These are phyloP conservation scores for Serendipita sp. DNA, from an alignment of 768 basidiomycete genomes.

Conservation along the genomic window DNA sequence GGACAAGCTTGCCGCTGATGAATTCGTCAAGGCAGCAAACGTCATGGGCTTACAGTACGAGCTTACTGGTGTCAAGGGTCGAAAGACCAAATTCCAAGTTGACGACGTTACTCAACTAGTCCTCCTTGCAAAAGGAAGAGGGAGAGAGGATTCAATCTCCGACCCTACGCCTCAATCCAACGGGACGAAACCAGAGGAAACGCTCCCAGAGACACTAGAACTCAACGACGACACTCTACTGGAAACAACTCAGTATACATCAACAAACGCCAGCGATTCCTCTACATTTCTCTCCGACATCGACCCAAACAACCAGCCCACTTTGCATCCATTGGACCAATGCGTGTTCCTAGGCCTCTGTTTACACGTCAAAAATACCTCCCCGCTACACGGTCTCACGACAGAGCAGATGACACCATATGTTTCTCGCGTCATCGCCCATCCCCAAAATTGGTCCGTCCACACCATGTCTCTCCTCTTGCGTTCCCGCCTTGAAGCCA, in stretches of 20 bases:
- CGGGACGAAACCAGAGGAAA: not conserved
- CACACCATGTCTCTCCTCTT: slow-evolving; percentile 94
- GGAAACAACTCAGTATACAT: slow-evolving; percentile 83
- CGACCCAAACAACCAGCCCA: slow-evolving; percentile 69
- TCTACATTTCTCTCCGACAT: slow-evolving; percentile 46
- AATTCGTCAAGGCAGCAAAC: slow-evolving; percentile 62
- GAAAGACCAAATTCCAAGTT: slow-evolving; percentile 86
- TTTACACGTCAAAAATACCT: slow-evolving; percentile 77
- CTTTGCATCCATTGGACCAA: slow-evolving; percentile 87
- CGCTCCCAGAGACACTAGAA: slow-evolving; percentile 59
- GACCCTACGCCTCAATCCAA: slow-evolving; percentile 12
- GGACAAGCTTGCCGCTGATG: slow-evolving; percentile 62
- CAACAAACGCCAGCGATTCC: slow-evolving; percentile 25
- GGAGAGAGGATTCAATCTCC: slow-evolving; percentile 21
- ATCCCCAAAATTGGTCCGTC: slow-evolving; percentile 88
- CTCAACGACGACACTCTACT: slow-evolving; percentile 94
- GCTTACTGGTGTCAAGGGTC: slow-evolving; percentile 84
- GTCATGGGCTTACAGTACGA: slow-evolving; percentile 74
- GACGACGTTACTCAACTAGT: slow-evolving; percentile 78
- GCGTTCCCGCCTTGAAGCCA: slow-evolving; percentile 78
- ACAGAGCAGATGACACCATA: slow-evolving; percentile 87
- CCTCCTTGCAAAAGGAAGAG: slow-evolving; percentile 75
- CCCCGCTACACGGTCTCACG: slow-evolving; percentile 80
- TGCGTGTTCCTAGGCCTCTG: slow-evolving; percentile 82
- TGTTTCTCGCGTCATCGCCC: slow-evolving; percentile 72